Percentiles rank a stretch among this genome's conserved stretches.
Evolutionary conservation across 1,284 basidiomycete genomes (phyloP).

Genomic region (Tranzscheliella williamsii): DNA sequence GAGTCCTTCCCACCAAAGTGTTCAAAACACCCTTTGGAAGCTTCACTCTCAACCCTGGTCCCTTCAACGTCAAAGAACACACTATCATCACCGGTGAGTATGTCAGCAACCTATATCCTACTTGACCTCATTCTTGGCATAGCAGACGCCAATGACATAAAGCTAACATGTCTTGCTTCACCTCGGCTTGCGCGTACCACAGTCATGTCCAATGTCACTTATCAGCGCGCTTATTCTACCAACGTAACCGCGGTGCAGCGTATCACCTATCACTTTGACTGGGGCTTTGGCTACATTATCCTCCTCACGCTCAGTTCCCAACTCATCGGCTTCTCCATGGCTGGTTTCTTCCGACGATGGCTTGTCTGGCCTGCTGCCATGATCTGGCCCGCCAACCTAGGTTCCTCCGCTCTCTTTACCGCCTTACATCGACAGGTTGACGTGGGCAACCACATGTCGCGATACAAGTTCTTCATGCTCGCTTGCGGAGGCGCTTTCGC

Average conservation of each 20-base stretch:
- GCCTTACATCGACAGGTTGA: constrained; percentile 46
- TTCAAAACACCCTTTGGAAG: constrained; percentile 41
- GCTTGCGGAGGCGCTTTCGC: constrained; percentile 32
- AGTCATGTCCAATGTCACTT: constrained; percentile 63
- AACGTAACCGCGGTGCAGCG: constrained; percentile 55
- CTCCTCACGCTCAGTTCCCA: constrained; percentile 63
- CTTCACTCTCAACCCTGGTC: constrained; percentile 53
- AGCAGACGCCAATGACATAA: no score
- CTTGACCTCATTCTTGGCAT: no score
- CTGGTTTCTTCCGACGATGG: constrained; percentile 49
- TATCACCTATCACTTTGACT: constrained; percentile 35
- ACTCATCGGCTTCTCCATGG: constrained; percentile 53
- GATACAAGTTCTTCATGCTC: constrained; percentile 46
- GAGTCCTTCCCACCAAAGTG: constrained; percentile 35
- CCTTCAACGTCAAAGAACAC: constrained; percentile 58
- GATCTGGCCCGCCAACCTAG: constrained; percentile 55
- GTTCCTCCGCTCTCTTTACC: constrained; percentile 47
- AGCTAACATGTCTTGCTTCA: no score
- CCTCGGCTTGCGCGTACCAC: no score
- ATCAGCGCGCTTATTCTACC: constrained; percentile 60
- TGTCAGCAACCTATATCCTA: no score
- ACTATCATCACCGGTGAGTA: constrained; percentile 47
- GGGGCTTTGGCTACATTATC: constrained; percentile 63
- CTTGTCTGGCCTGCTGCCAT: constrained; percentile 55
- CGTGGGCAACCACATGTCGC: constrained; percentile 63